Percentiles rank a stretch among this genome's conserved stretches.
These are phyloP conservation scores for Crotalaria pallida DNA, from an alignment of 306 rosid genomes.

Conservation along the genomic window DNA sequence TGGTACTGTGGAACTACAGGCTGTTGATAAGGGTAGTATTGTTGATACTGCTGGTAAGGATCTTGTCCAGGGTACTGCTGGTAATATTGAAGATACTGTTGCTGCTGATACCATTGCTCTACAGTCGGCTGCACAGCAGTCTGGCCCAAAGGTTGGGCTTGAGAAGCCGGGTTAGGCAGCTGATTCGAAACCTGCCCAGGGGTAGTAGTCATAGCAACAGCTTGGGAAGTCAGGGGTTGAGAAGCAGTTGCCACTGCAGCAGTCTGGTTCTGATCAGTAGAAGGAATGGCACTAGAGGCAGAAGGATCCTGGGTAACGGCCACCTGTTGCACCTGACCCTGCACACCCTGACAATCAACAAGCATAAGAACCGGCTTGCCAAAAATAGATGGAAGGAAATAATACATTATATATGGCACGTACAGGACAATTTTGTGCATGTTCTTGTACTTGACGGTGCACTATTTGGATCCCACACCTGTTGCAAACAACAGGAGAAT, in stretches of 20 bases:
- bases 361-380: slow-evolving; percentile 10
- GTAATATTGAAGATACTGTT: slow-evolving; percentile 83
- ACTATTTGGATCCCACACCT: slow-evolving; percentile 86
- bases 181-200: slow-evolving; percentile 60
- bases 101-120: slow-evolving; percentile 96
- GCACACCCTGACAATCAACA: slow-evolving; percentile 64
- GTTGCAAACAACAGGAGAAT: slow-evolving; percentile 90
- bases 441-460: slow-evolving; percentile 96
- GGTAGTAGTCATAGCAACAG: slow-evolving; percentile 33
- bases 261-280: slow-evolving; percentile 52
- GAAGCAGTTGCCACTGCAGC: slow-evolving; percentile 36
- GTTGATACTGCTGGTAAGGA: slow-evolving; percentile 83
- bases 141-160: slow-evolving; percentile 52
- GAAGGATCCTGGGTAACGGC: slow-evolving; percentile 45
- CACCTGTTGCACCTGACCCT: slow-evolving; percentile 59
- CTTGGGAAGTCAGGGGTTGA: slow-evolving; percentile 57
- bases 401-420: slow-evolving; percentile 21
- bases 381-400: slow-evolving; percentile 3
- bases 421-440: slow-evolving; percentile 84
- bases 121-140: slow-evolving; percentile 48
- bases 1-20: slow-evolving; percentile 50
- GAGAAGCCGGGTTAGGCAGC: slow-evolving; percentile 48
- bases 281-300: slow-evolving; percentile 35
- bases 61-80: slow-evolving; percentile 95
- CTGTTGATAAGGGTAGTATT: slow-evolving; percentile 81